Conservation (phyloP, 2,329 filamentous ascomycete genomes). For the Samsoniella hepiali region DNA sequence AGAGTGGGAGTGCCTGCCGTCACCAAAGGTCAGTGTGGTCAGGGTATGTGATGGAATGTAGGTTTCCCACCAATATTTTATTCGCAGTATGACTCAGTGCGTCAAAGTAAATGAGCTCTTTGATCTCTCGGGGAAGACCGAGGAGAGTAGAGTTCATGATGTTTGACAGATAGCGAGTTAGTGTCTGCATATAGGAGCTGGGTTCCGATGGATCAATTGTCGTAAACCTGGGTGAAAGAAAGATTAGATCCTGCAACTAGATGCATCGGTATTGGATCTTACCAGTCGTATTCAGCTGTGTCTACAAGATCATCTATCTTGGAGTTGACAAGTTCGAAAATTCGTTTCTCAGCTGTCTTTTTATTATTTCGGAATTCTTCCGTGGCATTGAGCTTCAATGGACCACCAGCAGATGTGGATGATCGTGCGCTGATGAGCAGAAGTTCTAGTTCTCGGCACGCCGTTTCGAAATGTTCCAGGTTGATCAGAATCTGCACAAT, state of each 20-base stretch:
- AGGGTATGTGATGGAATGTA: too few relatives aligned
- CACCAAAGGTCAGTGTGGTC: slow-evolving; percentile 2
- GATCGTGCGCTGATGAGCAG: slow-evolving; percentile 82
- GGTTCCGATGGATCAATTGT: slow-evolving; percentile 65
- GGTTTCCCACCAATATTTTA: slow-evolving; percentile 66
- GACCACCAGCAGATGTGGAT: slow-evolving; percentile 74
- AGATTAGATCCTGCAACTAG: slow-evolving; percentile 19
- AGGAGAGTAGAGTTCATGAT: slow-evolving; percentile 96
- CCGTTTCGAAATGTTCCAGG: slow-evolving; percentile 91
- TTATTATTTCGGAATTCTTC: slow-evolving; percentile 85
- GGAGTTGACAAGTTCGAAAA: slow-evolving; percentile 96
- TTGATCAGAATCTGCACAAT: slow-evolving; percentile 99
- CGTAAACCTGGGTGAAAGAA: slow-evolving; percentile 40
- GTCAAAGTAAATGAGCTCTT: slow-evolving; percentile 97
- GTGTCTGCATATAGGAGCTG: slow-evolving; percentile 90
- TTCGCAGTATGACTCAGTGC: slow-evolving; percentile 86
- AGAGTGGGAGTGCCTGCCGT: slow-evolving; percentile 68
- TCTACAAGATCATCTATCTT: slow-evolving; percentile 98
- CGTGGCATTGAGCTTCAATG: slow-evolving; percentile 77
- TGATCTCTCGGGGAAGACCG: slow-evolving; percentile 91
- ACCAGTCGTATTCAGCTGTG: slow-evolving; percentile 96
- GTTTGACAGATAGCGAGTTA: slow-evolving; percentile 88
- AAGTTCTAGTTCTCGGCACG: slow-evolving; percentile 84
- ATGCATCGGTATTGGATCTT: slow-evolving; percentile 23
- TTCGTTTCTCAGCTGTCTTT: slow-evolving; percentile 93